A percentile compares a stretch with the other conserved stretches of the same genome.
Conservation (phyloP, 129 eudicot species). For the Flaveria sonorensis region DNA sequence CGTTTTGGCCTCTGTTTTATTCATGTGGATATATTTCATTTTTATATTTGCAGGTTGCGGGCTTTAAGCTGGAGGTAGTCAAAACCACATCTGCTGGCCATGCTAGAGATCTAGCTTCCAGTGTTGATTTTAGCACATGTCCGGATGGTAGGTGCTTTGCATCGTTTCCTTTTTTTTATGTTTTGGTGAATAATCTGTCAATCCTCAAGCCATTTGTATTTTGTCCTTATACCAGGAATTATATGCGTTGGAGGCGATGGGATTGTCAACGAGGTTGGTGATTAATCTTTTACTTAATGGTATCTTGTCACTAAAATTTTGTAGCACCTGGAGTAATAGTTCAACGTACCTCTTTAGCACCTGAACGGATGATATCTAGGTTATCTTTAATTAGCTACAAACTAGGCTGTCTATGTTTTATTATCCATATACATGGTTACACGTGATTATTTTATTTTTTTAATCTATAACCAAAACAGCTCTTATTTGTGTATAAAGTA, state of each 20-base stretch:
- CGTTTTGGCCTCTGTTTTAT: not conserved
- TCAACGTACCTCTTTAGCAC: not conserved
- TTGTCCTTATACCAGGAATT: slow-evolving; percentile 61
- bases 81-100: slow-evolving; percentile 97
- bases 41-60: slow-evolving; percentile 73
- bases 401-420: slow-evolving; percentile 20
- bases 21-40: slow-evolving; percentile 14
- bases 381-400: not conserved
- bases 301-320: not conserved
- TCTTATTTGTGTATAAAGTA: not conserved
- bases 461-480: slow-evolving; percentile 14
- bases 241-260: slow-evolving; percentile 99
- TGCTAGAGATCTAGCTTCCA: slow-evolving; percentile 84
- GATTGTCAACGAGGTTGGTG: slow-evolving; percentile 89
- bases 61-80: slow-evolving; percentile 90
- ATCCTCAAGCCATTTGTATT: slow-evolving; percentile 22
- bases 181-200: slow-evolving; percentile 12
- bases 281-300: slow-evolving; percentile 15
- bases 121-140: slow-evolving; percentile 89
- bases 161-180: not conserved
- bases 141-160: slow-evolving; percentile 74
- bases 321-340: not conserved
- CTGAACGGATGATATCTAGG: not conserved
- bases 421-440: slow-evolving; percentile 4
- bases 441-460: not conserved